Percentiles rank a stretch among this genome's conserved stretches.
Conservation (phyloP, 306 rosid genomes). For the Oxytropis ochrocephala region DNA sequence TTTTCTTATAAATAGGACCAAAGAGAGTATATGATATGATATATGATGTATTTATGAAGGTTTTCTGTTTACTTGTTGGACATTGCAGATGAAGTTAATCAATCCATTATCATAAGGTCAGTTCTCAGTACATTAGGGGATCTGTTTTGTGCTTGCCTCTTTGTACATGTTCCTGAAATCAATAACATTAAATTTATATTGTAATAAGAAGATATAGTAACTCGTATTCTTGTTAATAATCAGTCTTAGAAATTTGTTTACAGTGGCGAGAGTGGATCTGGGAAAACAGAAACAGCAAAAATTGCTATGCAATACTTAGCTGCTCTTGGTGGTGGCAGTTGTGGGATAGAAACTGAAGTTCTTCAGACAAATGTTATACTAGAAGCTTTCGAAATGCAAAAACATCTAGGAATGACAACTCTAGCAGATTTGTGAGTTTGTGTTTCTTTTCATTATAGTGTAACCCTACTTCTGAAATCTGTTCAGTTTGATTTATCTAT, state of each 20-base stretch:
- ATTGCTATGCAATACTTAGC: conserved; percentile 81
- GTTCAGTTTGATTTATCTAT: too few species aligned
- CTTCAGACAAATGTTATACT: conserved; percentile 65
- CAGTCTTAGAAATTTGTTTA: conserved; percentile 16
- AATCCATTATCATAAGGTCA: conserved; percentile 90
- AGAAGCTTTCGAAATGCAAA: conserved; percentile 94
- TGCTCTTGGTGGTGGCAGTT: conserved; percentile 66
- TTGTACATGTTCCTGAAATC: conserved; percentile 2
- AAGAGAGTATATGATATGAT: not conserved
- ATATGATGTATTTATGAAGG: conserved; percentile 19
- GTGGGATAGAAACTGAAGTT: conserved; percentile 58
- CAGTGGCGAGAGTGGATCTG: conserved; percentile 99
- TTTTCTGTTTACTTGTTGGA: conserved; percentile 24
- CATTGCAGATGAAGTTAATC: conserved; percentile 81
- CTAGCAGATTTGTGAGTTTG: conserved; percentile 93
- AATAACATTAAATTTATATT: not conserved
- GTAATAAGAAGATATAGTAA: not conserved
- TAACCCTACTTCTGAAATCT: too few species aligned
- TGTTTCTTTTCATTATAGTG: conserved; percentile 13
- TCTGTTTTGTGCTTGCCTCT: conserved; percentile 3
- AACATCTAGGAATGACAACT: conserved; percentile 74
- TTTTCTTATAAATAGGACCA: too few species aligned
- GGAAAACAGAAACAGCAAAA: conserved; percentile 93
- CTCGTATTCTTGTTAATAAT: conserved; percentile 1
- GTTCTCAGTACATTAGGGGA: conserved; percentile 21